A percentile compares a stretch with the other conserved stretches of the same genome.
Evolutionary conservation across 768 basidiomycete species (phyloP).

Genomic region (Ephemerocybe angulata): DNA sequence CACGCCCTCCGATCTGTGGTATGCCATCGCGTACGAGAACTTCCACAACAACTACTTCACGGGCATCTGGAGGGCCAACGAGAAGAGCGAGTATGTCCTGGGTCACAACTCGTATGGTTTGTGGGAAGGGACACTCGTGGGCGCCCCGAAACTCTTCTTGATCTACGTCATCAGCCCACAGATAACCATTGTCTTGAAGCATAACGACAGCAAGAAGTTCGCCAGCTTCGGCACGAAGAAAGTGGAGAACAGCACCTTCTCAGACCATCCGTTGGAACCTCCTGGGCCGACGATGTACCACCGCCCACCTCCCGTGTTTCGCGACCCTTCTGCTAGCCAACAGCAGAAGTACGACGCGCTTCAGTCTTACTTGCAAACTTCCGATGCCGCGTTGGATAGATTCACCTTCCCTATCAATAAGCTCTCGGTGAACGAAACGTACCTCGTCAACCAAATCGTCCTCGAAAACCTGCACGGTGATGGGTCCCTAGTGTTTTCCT

Average conservation of each 20-base stretch:
- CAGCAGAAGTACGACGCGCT: conserved; percentile 1
- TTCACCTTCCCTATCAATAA: conserved; percentile 29
- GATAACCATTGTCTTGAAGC: conserved; percentile 25
- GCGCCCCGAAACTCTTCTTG: conserved; percentile 21
- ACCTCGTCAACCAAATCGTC: conserved; percentile 25
- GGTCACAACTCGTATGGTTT: conserved; percentile 29
- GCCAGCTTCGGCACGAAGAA: conserved; percentile 10
- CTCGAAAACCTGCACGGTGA: conserved; percentile 19
- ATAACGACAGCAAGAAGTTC: conserved; percentile 12
- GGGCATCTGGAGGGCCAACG: conserved; percentile 33
- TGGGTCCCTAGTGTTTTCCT: conserved; percentile 25
- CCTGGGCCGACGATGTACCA: conserved; percentile 1
- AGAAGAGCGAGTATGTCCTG: conserved; percentile 31
- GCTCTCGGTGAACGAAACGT: conserved; percentile 23
- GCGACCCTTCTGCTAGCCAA: background rate
- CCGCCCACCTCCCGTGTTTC: background rate
- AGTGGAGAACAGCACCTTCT: conserved; percentile 21
- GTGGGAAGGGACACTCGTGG: conserved; percentile 28
- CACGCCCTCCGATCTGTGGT: conserved; percentile 14
- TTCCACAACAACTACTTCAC: conserved; percentile 28
- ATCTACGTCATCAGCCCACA: conserved; percentile 35
- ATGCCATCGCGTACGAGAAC: conserved; percentile 25
- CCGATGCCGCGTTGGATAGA: conserved; percentile 19
- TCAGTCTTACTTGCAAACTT: conserved; percentile 18
- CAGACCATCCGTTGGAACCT: conserved; percentile 18